These are phyloP conservation scores for Lactifluus piperatus DNA, from an alignment of 768 basidiomycete genomes.

Conservation along the genomic window DNA sequence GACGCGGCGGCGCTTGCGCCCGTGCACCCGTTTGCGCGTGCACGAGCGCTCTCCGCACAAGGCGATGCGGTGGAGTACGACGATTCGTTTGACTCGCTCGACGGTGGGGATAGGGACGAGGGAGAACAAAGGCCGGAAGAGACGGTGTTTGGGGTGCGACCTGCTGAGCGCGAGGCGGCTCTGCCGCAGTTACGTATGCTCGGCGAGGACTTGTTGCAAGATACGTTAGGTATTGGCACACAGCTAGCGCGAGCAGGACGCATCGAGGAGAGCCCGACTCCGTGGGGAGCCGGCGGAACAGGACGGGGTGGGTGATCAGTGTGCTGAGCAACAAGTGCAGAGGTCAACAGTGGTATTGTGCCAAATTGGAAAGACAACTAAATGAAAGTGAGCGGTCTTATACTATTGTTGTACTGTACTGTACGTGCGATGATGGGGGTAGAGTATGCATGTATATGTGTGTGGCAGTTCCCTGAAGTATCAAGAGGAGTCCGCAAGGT, in stretches of 20 bases:
- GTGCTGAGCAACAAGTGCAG: neutral
- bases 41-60: constrained; percentile 21
- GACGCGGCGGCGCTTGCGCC: constrained; percentile 38
- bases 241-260: constrained; percentile 41
- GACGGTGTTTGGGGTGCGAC: constrained; percentile 64
- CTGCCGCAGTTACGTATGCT: constrained; percentile 40
- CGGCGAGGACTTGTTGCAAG: constrained; percentile 54
- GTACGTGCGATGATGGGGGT: neutral
- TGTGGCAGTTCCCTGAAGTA: no score
- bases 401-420: neutral
- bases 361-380: no score
- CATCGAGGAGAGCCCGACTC: constrained; percentile 61
- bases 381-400: neutral
- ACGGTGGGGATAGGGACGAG: constrained; percentile 33
- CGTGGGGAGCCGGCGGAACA: constrained; percentile 24
- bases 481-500: no score
- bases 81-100: constrained; percentile 38
- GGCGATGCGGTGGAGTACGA: constrained; percentile 23
- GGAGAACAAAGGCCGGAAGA: constrained; percentile 40
- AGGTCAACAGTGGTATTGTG: neutral
- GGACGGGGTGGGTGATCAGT: neutral
- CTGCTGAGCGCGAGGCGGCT: constrained; percentile 33
- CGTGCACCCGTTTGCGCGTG: constrained; percentile 53
- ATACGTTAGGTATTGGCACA: constrained; percentile 52
- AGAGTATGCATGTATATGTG: neutral